phyloP scores from a whole-genome alignment of 495 filamentous ascomycete genomes.

The Daldinia grandis region DNA sequence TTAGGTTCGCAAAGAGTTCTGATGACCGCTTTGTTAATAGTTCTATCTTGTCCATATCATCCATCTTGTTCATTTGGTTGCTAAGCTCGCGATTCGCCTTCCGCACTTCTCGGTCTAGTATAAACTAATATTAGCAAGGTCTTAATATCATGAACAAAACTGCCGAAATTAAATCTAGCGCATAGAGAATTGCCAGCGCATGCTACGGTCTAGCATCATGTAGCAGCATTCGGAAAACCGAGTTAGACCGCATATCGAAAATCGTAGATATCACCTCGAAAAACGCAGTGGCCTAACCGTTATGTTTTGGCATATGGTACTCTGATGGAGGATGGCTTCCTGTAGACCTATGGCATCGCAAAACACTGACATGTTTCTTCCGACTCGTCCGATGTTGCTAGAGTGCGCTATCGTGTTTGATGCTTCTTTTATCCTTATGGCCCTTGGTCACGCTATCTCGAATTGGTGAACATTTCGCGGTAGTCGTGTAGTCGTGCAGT shows the following conservation, averaged over 20 bases:
- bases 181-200: background rate
- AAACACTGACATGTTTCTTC: background rate
- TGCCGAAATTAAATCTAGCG: background rate
- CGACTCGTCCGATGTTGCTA: conserved; percentile 6
- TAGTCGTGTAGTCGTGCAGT: background rate
- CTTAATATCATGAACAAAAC: conserved; percentile 5
- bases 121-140: conserved; percentile 25
- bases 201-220: conserved; percentile 7
- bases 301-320: background rate
- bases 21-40: conserved; percentile 88
- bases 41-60: conserved; percentile 77
- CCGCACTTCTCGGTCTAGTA: conserved; percentile 73
- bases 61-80: conserved; percentile 80
- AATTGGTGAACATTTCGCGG: conserved; percentile 10
- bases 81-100: conserved; percentile 92
- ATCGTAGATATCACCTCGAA: background rate
- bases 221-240: conserved; percentile 16
- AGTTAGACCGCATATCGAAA: conserved; percentile 6
- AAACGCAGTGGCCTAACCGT: background rate
- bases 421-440: background rate
- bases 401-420: conserved; percentile 7
- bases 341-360: conserved; percentile 18
- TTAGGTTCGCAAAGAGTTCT: conserved; percentile 92
- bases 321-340: conserved; percentile 2
- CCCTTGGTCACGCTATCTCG: background rate